These are phyloP conservation scores for Linum lewisii DNA, from an alignment of 345 rosid species.

Conservation along the genomic window DNA sequence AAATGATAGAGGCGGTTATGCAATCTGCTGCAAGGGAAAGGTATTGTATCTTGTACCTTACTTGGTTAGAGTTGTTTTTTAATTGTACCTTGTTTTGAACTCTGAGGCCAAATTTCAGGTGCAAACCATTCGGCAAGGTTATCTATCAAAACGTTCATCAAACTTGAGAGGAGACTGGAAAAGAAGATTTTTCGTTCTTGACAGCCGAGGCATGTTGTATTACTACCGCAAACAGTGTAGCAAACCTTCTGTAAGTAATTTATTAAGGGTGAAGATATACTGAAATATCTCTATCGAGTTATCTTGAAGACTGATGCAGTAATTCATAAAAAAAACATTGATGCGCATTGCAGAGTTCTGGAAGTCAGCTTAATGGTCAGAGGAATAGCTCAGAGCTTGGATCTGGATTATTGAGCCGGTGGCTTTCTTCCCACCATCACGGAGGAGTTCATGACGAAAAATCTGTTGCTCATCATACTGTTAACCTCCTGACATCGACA, in stretches of 20 bases:
- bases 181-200: constrained; percentile 74
- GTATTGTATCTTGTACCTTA: constrained; percentile 15
- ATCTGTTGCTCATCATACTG: constrained; percentile 61
- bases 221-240: constrained; percentile 68
- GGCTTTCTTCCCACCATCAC: constrained; percentile 78
- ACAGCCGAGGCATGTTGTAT: constrained; percentile 72
- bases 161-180: constrained; percentile 79
- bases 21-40: constrained; percentile 63
- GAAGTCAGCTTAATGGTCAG: constrained; percentile 41
- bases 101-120: constrained; percentile 33
- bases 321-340: constrained; percentile 17
- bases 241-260: constrained; percentile 48
- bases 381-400: constrained; percentile 43
- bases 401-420: constrained; percentile 59
- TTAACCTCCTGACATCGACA: constrained; percentile 66
- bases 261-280: not conserved
- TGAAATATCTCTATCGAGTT: not conserved
- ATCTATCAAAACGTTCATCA: constrained; percentile 75
- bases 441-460: constrained; percentile 66
- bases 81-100: not conserved
- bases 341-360: constrained; percentile 35
- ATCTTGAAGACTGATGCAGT: not conserved
- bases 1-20: constrained; percentile 70
- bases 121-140: constrained; percentile 72
- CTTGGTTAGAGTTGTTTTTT: not conserved